Conservation (phyloP, 2,329 filamentous ascomycete genomes). For the Aspergillus quadrilineatus region DNA sequence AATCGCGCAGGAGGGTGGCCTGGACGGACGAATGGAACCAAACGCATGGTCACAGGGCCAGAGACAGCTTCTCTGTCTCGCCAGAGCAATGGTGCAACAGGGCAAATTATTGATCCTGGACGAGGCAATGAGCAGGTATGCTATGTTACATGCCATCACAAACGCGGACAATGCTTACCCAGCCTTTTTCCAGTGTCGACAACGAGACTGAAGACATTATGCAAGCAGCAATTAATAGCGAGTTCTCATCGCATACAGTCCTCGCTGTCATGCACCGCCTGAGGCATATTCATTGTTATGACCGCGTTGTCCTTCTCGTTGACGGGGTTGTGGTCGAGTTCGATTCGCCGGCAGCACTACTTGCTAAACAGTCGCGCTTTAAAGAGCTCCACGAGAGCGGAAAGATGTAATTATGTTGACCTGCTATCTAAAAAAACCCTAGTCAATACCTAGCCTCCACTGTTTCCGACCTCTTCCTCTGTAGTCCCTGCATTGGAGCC, state of each 20-base stretch:
- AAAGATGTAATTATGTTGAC: too few species aligned
- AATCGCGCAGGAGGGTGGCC: background rate
- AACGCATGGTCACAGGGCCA: conserved; percentile 65
- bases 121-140: conserved; percentile 9
- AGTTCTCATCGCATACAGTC: background rate
- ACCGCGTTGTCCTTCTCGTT: background rate
- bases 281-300: background rate
- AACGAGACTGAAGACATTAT: background rate
- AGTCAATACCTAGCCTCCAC: too few species aligned
- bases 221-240: background rate
- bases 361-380: background rate
- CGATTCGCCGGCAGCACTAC: background rate
- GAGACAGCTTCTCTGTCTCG: conserved; percentile 69
- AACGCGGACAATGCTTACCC: background rate
- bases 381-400: background rate
- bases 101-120: conserved; percentile 18
- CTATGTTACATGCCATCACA: background rate
- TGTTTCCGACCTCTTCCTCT: too few species aligned
- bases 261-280: background rate
- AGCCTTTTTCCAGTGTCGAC: background rate
- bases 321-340: background rate
- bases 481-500: too few species aligned
- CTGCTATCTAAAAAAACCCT: too few species aligned
- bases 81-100: conserved; percentile 58
- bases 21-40: background rate